Conservation (phyloP, 495 filamentous ascomycete genomes). For the Tuber borchii region DNA sequence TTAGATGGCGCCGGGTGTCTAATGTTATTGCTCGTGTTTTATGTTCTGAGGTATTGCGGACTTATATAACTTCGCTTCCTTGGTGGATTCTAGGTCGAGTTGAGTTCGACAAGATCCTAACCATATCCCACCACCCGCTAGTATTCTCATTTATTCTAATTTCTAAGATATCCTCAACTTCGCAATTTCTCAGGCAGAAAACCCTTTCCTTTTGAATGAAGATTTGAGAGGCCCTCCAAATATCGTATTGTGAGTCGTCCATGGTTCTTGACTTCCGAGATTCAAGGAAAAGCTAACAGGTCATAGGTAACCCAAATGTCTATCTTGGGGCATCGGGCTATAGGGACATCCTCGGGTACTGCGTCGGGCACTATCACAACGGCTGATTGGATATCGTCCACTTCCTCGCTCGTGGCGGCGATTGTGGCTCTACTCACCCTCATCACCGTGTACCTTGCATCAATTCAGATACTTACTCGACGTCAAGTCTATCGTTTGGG, state of each 20-base stretch:
- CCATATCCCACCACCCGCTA: no score
- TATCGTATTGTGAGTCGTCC: neutral
- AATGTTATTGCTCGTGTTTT: no score
- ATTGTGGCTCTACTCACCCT: constrained; percentile 25
- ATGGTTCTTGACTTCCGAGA: neutral
- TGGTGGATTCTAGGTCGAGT: no score
- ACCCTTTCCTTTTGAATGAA: neutral
- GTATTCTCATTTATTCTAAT: neutral
- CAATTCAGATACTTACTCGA: constrained; percentile 22
- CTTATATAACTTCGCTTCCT: no score
- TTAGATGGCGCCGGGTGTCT: no score
- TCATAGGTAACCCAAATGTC: neutral
- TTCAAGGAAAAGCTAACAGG: neutral
- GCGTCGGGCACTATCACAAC: neutral
- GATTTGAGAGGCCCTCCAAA: neutral
- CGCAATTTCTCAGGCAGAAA: neutral
- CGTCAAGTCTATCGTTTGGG: constrained; percentile 18
- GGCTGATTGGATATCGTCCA: constrained; percentile 28
- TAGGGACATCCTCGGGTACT: neutral
- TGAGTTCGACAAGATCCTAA: no score
- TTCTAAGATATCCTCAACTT: neutral
- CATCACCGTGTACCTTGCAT: constrained; percentile 30
- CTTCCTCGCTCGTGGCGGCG: constrained; percentile 22
- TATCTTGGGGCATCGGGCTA: neutral
- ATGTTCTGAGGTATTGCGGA: no score